Conservation (phyloP, 1,139 yeast species). For the Zygoascus hellenicus region DNA sequence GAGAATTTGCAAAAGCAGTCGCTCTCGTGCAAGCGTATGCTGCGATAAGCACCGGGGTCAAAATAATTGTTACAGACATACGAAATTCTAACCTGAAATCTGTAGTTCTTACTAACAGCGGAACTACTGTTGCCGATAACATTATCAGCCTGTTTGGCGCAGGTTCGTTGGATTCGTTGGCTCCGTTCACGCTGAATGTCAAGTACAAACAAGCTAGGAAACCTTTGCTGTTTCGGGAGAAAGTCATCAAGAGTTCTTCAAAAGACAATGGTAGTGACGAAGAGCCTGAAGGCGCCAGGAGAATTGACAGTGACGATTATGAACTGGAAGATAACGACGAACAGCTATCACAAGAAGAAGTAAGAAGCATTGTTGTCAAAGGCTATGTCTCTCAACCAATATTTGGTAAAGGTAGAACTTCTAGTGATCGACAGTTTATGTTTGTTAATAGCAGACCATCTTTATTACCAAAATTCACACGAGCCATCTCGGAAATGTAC, state of each 20-base stretch:
- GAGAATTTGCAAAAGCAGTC: slow-evolving; percentile 67
- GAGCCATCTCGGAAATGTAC: slow-evolving; percentile 67
- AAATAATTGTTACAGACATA: slow-evolving; percentile 17
- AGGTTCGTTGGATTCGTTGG: slow-evolving; percentile 52
- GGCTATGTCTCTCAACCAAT: slow-evolving; percentile 75
- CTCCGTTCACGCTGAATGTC: slow-evolving; percentile 38
- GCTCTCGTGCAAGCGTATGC: slow-evolving; percentile 62
- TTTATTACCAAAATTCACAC: slow-evolving; percentile 47
- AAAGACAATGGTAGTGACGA: slow-evolving; percentile 4
- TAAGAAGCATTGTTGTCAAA: slow-evolving; percentile 11
- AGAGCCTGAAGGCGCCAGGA: background rate
- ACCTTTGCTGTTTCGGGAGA: slow-evolving; percentile 1
- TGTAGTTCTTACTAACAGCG: slow-evolving; percentile 39
- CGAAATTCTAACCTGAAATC: slow-evolving; percentile 17
- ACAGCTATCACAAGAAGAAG: background rate
- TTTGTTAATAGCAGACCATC: slow-evolving; percentile 77
- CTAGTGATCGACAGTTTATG: slow-evolving; percentile 68
- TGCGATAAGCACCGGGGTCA: slow-evolving; percentile 40
- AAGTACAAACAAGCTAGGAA: slow-evolving; percentile 12
- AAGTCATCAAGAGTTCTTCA: slow-evolving; percentile 7
- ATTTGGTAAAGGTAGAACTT: slow-evolving; percentile 67
- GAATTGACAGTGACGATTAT: slow-evolving; percentile 7
- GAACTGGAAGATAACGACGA: slow-evolving; percentile 7
- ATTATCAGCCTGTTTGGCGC: slow-evolving; percentile 67
- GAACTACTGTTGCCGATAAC: slow-evolving; percentile 48